Conservation (phyloP, 495 filamentous ascomycete species). For the Penicillium bovifimosum region DNA sequence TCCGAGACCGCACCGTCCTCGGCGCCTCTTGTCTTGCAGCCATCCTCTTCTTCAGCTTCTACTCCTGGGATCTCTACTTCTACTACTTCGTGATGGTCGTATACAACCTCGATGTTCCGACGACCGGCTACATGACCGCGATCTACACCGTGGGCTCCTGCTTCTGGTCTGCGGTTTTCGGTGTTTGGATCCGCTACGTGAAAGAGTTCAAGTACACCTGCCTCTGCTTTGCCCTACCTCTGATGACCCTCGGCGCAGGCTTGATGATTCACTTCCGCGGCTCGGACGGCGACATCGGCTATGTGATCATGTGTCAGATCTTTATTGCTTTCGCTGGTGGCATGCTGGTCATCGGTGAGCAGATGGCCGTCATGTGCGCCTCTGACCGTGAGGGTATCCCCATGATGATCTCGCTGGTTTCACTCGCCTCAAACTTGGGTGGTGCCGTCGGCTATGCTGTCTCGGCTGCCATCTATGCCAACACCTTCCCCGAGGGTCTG, state of each 20-base stretch:
- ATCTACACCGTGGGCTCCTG: conserved; percentile 68
- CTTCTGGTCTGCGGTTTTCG: conserved; percentile 54
- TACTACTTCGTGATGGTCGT: conserved; percentile 69
- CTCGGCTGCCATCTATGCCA: conserved; percentile 58
- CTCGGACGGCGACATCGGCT: conserved; percentile 51
- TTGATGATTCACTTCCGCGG: conserved; percentile 68
- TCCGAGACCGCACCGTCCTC: conserved; percentile 59
- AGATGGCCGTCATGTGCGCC: conserved; percentile 63
- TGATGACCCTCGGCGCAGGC: conserved; percentile 58
- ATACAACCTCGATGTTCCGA: conserved; percentile 48
- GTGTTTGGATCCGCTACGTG: conserved; percentile 49
- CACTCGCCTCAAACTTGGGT: conserved; percentile 59
- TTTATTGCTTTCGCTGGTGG: conserved; percentile 61
- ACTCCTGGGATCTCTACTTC: conserved; percentile 65
- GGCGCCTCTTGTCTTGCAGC: conserved; percentile 55
- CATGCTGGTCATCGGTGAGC: conserved; percentile 36
- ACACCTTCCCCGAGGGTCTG: conserved; percentile 52
- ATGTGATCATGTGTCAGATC: conserved; percentile 72
- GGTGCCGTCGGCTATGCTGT: conserved; percentile 59
- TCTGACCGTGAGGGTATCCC: conserved; percentile 54
- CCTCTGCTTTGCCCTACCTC: conserved; percentile 56
- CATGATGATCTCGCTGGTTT: conserved; percentile 56
- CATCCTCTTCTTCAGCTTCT: conserved; percentile 56
- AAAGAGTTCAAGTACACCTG: conserved; percentile 53
- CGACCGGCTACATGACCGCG: conserved; percentile 59